A percentile compares a stretch with the other conserved stretches of the same genome.
These are phyloP conservation scores for Exophiala aquamarina DNA, from an alignment of 2,329 filamentous ascomycete genomes.

Conservation along the genomic window DNA sequence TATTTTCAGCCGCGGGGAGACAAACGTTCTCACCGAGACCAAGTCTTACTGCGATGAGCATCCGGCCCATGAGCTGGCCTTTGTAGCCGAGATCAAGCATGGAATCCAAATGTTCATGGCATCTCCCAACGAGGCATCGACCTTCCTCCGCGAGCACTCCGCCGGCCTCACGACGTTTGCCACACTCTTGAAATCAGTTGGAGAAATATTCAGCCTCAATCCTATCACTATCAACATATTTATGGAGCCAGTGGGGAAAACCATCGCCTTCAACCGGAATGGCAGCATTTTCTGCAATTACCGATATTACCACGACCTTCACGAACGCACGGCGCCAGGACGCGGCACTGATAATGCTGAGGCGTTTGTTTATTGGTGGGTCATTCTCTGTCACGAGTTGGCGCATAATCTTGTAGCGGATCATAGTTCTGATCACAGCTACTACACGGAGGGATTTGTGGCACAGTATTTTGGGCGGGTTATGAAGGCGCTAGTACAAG, in stretches of 20 bases:
- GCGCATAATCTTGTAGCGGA: slow-evolving; percentile 85
- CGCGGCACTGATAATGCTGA: slow-evolving; percentile 58
- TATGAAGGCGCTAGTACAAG: slow-evolving; percentile 15
- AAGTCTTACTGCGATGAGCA: slow-evolving; percentile 82
- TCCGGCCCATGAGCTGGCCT: slow-evolving; percentile 70
- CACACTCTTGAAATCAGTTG: slow-evolving; percentile 66
- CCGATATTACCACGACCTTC: slow-evolving; percentile 79
- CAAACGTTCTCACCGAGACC: slow-evolving; percentile 75
- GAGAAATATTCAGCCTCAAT: slow-evolving; percentile 69
- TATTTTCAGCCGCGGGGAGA: slow-evolving; percentile 71
- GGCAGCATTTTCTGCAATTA: slow-evolving; percentile 94
- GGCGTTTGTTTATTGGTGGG: slow-evolving; percentile 85
- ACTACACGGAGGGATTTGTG: slow-evolving; percentile 60
- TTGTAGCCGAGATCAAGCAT: slow-evolving; percentile 67
- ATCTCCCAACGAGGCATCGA: slow-evolving; percentile 45
- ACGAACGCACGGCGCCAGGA: slow-evolving; percentile 49
- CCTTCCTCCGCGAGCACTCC: slow-evolving; percentile 64
- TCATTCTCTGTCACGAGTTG: slow-evolving; percentile 92
- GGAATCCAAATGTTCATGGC: slow-evolving; percentile 74
- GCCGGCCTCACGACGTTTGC: slow-evolving; percentile 68
- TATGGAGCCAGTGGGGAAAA: slow-evolving; percentile 73
- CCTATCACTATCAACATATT: slow-evolving; percentile 77
- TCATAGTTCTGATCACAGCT: slow-evolving; percentile 78
- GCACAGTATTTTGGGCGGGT: slow-evolving; percentile 28
- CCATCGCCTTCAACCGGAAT: slow-evolving; percentile 87